A percentile compares a stretch with the other conserved stretches of the same genome.
Evolutionary conservation across 163 green algal genomes (phyloP).

Genomic region (Coccomyxa subellipsoidea): DNA sequence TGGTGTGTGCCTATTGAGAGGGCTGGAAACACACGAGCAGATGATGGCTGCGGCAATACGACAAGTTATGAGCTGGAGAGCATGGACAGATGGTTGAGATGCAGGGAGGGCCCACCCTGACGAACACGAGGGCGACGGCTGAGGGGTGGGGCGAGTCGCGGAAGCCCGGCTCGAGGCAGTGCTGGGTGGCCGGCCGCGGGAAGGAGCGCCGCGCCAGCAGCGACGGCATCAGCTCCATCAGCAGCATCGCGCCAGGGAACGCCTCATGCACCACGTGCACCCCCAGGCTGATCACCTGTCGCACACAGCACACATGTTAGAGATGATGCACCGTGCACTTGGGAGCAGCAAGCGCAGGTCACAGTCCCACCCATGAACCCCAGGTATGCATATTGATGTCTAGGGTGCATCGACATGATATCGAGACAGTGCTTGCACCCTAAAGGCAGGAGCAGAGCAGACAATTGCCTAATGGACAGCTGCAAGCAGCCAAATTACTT

Average conservation of each 20-base stretch:
- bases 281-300: conserved; percentile 64
- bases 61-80: not conserved
- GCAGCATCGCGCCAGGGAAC: conserved; percentile 42
- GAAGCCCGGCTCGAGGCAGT: conserved; percentile 65
- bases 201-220: conserved; percentile 66
- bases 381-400: too few relatives aligned
- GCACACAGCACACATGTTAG: not conserved
- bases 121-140: conserved; percentile 68
- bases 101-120: conserved; percentile 47
- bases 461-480: too few relatives aligned
- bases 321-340: not conserved
- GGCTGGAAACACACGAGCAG: too few relatives aligned
- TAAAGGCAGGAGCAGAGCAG: too few relatives aligned
- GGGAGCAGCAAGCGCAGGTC: not conserved
- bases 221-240: conserved; percentile 75
- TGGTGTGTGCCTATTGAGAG: too few relatives aligned
- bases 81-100: not conserved
- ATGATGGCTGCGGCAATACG: too few relatives aligned
- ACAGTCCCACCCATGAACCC: too few relatives aligned
- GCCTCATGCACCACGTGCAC: conserved; percentile 54
- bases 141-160: conserved; percentile 55
- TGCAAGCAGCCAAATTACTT: too few relatives aligned
- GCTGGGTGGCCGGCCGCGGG: conserved; percentile 37
- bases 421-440: too few relatives aligned
- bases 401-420: too few relatives aligned